These are phyloP conservation scores for Lojkania enalia DNA, from an alignment of 2,329 filamentous ascomycete genomes.

Conservation along the genomic window DNA sequence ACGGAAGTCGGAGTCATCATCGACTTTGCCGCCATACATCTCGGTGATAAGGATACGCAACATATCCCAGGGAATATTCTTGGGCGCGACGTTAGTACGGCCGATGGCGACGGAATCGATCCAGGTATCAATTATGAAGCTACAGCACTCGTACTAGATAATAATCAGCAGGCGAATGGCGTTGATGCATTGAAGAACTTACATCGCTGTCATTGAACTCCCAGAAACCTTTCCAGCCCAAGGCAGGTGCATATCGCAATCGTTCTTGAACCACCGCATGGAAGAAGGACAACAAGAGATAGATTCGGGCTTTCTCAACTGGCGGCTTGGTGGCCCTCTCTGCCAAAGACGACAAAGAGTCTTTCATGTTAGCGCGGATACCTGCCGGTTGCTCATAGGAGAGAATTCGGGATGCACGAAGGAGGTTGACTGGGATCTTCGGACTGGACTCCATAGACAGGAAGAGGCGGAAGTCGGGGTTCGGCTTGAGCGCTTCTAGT, in stretches of 20 bases:
- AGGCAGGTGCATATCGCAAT: slow-evolving; percentile 85
- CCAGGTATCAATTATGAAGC: slow-evolving; percentile 95
- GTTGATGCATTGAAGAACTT: slow-evolving; percentile 53
- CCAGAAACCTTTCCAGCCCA: slow-evolving; percentile 99
- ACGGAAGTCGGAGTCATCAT: slow-evolving; percentile 82
- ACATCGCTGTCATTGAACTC: slow-evolving; percentile 99
- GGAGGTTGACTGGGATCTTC: slow-evolving; percentile 94
- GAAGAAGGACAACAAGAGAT: slow-evolving; percentile 88
- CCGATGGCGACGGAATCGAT: slow-evolving; percentile 79
- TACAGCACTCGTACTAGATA: slow-evolving; percentile 88
- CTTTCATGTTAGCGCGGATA: slow-evolving; percentile 97
- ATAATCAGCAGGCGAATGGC: slow-evolving; percentile 33
- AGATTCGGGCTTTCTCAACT: slow-evolving; percentile 86
- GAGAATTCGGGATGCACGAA: slow-evolving; percentile 88
- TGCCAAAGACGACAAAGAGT: slow-evolving; percentile 83
- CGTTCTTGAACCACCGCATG: slow-evolving; percentile 96
- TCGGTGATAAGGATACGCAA: slow-evolving; percentile 87
- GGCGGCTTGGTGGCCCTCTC: slow-evolving; percentile 77
- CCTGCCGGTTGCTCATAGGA: slow-evolving; percentile 99
- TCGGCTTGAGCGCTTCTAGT: slow-evolving; percentile 91
- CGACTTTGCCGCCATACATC: slow-evolving; percentile 97
- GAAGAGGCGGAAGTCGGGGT: slow-evolving; percentile 91
- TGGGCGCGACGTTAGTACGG: slow-evolving; percentile 88
- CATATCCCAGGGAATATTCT: slow-evolving; percentile 96
- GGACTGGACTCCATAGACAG: slow-evolving; percentile 96